Evolutionary conservation across 2,329 filamentous ascomycete species (phyloP).

Genomic region (Truncatella angustata): DNA sequence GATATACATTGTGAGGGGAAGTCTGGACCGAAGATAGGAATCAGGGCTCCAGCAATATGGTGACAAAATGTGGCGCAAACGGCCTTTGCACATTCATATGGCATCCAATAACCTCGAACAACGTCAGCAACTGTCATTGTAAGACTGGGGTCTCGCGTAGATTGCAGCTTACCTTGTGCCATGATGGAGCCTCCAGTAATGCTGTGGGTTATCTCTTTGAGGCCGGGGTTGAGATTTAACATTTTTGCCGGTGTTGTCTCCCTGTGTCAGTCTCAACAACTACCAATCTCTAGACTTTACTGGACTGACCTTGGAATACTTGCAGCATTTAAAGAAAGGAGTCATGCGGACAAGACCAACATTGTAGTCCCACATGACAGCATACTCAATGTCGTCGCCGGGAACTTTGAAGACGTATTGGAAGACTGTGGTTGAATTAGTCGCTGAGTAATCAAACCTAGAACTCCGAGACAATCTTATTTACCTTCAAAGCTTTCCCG

Average conservation of each 20-base stretch:
- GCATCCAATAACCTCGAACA: slow-evolving; percentile 88
- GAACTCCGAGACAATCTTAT: slow-evolving; percentile 14
- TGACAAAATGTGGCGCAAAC: slow-evolving; percentile 89
- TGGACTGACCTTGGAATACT: slow-evolving; percentile 74
- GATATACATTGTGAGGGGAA: slow-evolving; percentile 73
- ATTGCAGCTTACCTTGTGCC: slow-evolving; percentile 68
- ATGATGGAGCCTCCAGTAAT: slow-evolving; percentile 90
- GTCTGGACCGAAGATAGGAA: slow-evolving; percentile 82
- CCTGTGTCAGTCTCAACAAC: slow-evolving; percentile 9
- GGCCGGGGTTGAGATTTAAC: slow-evolving; percentile 71
- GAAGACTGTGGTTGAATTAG: slow-evolving; percentile 57
- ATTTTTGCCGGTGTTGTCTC: slow-evolving; percentile 89
- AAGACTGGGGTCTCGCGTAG: slow-evolving; percentile 1
- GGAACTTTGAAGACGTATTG: slow-evolving; percentile 79
- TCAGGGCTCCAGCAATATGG: slow-evolving; percentile 78
- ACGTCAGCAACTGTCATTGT: neutral
- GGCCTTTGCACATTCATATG: slow-evolving; percentile 79
- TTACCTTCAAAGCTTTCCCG: slow-evolving; percentile 85
- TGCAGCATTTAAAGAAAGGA: slow-evolving; percentile 88
- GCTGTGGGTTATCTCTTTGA: slow-evolving; percentile 87
- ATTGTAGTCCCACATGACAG: slow-evolving; percentile 97
- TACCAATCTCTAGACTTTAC: neutral
- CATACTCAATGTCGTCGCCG: slow-evolving; percentile 63
- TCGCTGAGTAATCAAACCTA: neutral
- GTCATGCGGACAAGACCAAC: slow-evolving; percentile 91